Base-by-base conservation (phyloP, 768 basidiomycete genomes). In the Xanthoconium stramineum region DNA sequence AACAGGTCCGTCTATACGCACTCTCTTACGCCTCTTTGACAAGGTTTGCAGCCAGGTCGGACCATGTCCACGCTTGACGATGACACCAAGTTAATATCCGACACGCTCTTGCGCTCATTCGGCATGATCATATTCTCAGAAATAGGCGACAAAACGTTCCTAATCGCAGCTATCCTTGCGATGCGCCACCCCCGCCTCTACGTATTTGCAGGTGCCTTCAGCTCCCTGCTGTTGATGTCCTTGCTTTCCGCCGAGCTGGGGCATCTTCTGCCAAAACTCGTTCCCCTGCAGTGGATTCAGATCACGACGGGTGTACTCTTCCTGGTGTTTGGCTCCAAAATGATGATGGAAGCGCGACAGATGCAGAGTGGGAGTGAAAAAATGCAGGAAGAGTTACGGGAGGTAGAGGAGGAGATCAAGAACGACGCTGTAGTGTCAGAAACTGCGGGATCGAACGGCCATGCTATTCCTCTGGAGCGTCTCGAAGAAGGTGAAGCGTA, bases 401-500 rank as follows among this genome's bases (percentile, higher is more conserved):
- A 99, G 75, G 89, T 91, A n/a, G 88, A 89, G 74, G 93, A 95
- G 69, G 96, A 99, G 74, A 89, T 98, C 50, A 86, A 93, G 63
- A 90, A 83, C 5, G 90, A 93, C 58, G 88, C 85, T 35, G 82
- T 79, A 3, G 77, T 67, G 19, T 70, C 74, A 8, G 78, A 69
- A 9, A 55, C 59, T 17, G 50, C 54, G 50, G 59, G 66, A 30
- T 63, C 64, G 51, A 69, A 72, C 19, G 75, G 75, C 5, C 69
- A 76, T 2, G 69, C 71, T 0, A 84, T 92, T 42, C 86, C 88
- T 0, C 75, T 96, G 56, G 84, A 88, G 62, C 83, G 81, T 28
- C 69, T 95, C 59, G 94, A 97, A 67, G 90, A 84, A 60, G 93
- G 89, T 6, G 71, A 74, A 28, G 67, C 43, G 11, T 35, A 19